Base-by-base conservation (phyloP, 2,329 filamentous ascomycete genomes). In the Scedosporium aurantiacum region DNA sequence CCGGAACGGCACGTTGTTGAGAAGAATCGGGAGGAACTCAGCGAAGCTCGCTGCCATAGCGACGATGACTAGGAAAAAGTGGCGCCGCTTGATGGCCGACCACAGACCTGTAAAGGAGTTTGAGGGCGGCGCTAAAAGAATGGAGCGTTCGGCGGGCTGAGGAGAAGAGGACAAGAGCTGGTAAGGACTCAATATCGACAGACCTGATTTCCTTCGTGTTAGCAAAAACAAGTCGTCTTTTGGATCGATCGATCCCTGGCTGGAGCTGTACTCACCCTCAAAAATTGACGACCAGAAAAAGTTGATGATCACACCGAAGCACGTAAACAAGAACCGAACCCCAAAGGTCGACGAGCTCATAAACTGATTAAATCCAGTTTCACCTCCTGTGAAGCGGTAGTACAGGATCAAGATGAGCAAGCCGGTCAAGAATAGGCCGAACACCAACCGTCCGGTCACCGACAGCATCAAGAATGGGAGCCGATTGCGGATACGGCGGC, bases 1-100 rank as follows among this genome's bases (percentile, higher is more conserved):
- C 57, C 73, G 76, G 67, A 77, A 79, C 0, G 79, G 76, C 1
- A 81, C 72, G 63, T 79, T 81, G 65, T 76, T 72, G 2, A 82
- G 71, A 1, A 78, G 70, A 16, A 81, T 70, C 1, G 79, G 79
- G 14, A 82, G 73, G 57, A 80, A 75, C 56, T 82, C 79, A n/a
- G 78, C 73, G 2, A 80, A 68, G 23, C 80, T 72, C 3, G 76
- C 71, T 55, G 76, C 74, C 2, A 74, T 64, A 0, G 76, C 73
- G 7, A 77, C 72, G 12, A 73, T 60, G 23, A 73, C 70, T 0
- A 78, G 71, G 62, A 77, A 78, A 8, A 69, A 59, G 41, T 80
- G 73, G 5, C 69, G 68, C 18, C 71, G 66, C 4, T 65, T 57
- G 16, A 76, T 62, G 6, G 75, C 73, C 4, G 72, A 68, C 64